phyloP scores from a whole-genome alignment of 116 monocot species.

The Papilionanthe hybrid region DNA sequence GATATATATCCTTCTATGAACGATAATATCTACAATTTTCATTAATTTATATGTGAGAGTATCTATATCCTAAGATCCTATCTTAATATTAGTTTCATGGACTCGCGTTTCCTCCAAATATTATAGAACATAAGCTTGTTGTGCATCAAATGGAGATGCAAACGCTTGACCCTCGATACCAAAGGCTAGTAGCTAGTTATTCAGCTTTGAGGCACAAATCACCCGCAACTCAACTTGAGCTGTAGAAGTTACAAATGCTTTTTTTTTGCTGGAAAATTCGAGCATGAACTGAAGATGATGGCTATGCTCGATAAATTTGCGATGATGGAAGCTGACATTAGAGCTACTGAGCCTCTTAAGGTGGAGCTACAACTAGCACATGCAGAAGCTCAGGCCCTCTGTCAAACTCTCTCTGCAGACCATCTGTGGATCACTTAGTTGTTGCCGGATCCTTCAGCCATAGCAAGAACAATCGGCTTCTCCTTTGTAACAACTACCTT shows the following conservation, averaged over 20 bases:
- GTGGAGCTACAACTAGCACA: constrained; percentile 45
- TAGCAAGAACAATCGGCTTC: too few species aligned
- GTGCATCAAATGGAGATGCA: constrained; percentile 52
- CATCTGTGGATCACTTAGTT: too few species aligned
- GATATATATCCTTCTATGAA: too few species aligned
- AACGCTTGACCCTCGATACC: constrained; percentile 47
- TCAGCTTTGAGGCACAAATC: constrained; percentile 52
- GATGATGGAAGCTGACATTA: constrained; percentile 64
- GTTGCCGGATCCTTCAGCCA: too few species aligned
- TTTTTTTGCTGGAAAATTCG: constrained; percentile 29
- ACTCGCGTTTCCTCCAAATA: constrained; percentile 48
- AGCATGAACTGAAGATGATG: constrained; percentile 51
- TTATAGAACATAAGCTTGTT: constrained; percentile 63
- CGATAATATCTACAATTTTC: too few species aligned
- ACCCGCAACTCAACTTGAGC: constrained; percentile 49
- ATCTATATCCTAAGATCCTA: too few species aligned
- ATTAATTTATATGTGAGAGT: too few species aligned
- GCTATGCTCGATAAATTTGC: constrained; percentile 42
- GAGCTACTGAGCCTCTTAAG: constrained; percentile 37
- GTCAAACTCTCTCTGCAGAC: too few species aligned
- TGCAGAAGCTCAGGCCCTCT: constrained; percentile 47
- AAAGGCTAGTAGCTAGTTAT: constrained; percentile 49
- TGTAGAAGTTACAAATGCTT: constrained; percentile 47
- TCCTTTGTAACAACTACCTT: too few species aligned
- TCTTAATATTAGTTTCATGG: too few species aligned